These are phyloP conservation scores for Pythium scleroteichum DNA, from an alignment of 352 stramenopile genomes.

Conservation along the genomic window DNA sequence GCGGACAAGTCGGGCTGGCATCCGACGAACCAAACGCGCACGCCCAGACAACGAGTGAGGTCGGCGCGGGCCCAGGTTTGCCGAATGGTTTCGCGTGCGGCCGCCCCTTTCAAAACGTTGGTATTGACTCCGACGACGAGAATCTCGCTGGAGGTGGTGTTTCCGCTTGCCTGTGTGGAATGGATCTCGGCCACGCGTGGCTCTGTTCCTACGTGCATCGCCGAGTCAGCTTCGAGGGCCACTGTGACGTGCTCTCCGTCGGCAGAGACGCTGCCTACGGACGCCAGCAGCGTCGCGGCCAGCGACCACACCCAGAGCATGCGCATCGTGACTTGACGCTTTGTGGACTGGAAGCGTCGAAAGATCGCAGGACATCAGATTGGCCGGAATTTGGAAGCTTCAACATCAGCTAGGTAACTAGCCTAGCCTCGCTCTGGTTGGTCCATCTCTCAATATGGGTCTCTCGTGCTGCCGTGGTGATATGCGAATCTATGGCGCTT, in stretches of 20 bases:
- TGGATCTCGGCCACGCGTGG: no score
- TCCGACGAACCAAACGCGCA: conserved; percentile 39
- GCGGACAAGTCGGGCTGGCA: conserved; percentile 23
- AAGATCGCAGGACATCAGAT: background rate
- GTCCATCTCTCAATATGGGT: no score
- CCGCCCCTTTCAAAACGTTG: conserved; percentile 33
- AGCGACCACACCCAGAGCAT: background rate
- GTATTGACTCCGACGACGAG: conserved; percentile 51
- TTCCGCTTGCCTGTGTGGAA: background rate
- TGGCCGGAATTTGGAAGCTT: background rate
- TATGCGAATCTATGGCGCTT: no score
- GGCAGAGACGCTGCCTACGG: background rate
- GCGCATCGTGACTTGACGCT: no score
- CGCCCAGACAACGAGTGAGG: conserved; percentile 12
- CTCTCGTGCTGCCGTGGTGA: no score
- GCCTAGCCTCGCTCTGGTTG: no score
- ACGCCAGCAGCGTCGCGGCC: background rate
- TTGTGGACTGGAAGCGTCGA: background rate
- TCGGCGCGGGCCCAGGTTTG: conserved; percentile 34
- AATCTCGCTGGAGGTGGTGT: background rate
- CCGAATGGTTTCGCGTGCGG: conserved; percentile 10
- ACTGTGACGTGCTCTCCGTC: background rate
- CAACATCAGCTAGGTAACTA: no score
- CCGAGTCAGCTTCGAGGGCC: background rate
- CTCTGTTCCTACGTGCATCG: background rate